Percentiles rank a stretch among this genome's conserved stretches.
Conservation (phyloP, 768 basidiomycete species). For the Russula griseocarnosa region DNA sequence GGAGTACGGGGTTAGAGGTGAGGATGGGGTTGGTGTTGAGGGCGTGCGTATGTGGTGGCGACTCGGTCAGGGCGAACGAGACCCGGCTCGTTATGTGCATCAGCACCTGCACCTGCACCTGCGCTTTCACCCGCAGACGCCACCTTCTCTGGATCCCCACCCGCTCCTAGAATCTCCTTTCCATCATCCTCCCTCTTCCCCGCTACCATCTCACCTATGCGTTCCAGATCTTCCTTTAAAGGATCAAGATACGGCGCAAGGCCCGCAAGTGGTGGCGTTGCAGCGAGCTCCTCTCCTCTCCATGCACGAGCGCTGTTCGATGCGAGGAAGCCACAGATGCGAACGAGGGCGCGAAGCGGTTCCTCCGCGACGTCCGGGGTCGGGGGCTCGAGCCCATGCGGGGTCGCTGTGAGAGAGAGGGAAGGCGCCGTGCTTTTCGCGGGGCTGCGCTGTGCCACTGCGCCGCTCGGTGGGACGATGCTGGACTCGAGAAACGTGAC, state of each 20-base stretch:
- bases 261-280: slow-evolving; percentile 18
- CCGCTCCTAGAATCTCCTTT: background rate
- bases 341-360: slow-evolving; percentile 9
- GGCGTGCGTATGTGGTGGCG: background rate
- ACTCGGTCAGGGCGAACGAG: slow-evolving; percentile 11
- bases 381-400: slow-evolving; percentile 17
- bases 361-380: slow-evolving; percentile 22
- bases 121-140: background rate
- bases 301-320: slow-evolving; percentile 12
- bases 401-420: slow-evolving; percentile 21
- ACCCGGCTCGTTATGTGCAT: slow-evolving; percentile 12
- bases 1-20: background rate
- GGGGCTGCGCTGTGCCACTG: background rate
- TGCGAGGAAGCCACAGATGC: slow-evolving; percentile 16
- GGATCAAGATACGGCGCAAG: slow-evolving; percentile 12
- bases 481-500: slow-evolving; percentile 17
- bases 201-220: slow-evolving; percentile 7
- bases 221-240: slow-evolving; percentile 7
- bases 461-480: background rate
- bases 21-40: background rate
- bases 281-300: slow-evolving; percentile 1
- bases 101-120: background rate
- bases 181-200: background rate
- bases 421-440: background rate
- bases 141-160: background rate